Evolutionary conservation across 1,139 yeast species (phyloP).

Genomic region (Petasospora fabianii): DNA sequence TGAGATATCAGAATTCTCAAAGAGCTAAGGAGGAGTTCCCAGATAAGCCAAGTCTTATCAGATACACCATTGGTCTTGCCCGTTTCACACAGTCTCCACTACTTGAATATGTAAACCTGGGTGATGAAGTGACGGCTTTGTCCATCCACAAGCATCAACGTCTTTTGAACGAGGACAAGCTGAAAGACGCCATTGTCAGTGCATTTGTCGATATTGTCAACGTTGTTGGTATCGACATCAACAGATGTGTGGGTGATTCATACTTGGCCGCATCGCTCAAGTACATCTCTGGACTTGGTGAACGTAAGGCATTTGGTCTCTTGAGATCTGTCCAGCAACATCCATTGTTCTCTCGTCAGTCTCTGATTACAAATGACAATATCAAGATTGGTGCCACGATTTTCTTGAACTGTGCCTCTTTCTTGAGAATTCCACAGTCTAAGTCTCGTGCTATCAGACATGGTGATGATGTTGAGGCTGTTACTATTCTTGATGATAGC

Average conservation of each 20-base stretch:
- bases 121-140: conserved; percentile 68
- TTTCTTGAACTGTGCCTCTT: conserved; percentile 90
- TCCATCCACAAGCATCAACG: conserved; percentile 75
- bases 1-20: conserved; percentile 77
- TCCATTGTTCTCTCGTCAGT: conserved; percentile 65
- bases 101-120: conserved; percentile 79
- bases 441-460: conserved; percentile 33
- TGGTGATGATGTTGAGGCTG: conserved; percentile 59
- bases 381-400: conserved; percentile 61
- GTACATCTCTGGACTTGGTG: conserved; percentile 88
- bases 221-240: conserved; percentile 89
- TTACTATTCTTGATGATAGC: conserved; percentile 78
- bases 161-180: conserved; percentile 59
- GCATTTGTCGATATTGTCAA: conserved; percentile 89
- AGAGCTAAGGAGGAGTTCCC: conserved; percentile 78
- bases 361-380: conserved; percentile 76
- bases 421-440: conserved; percentile 72
- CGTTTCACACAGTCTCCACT: conserved; percentile 89
- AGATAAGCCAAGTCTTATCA: conserved; percentile 79
- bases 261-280: conserved; percentile 70
- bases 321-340: conserved; percentile 73
- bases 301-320: conserved; percentile 88
- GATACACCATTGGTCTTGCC: conserved; percentile 86
- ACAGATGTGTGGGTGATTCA: conserved; percentile 77
- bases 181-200: conserved; percentile 68